Conservation (phyloP, 306 rosid species). For the Heteromeles arbutifolia region DNA sequence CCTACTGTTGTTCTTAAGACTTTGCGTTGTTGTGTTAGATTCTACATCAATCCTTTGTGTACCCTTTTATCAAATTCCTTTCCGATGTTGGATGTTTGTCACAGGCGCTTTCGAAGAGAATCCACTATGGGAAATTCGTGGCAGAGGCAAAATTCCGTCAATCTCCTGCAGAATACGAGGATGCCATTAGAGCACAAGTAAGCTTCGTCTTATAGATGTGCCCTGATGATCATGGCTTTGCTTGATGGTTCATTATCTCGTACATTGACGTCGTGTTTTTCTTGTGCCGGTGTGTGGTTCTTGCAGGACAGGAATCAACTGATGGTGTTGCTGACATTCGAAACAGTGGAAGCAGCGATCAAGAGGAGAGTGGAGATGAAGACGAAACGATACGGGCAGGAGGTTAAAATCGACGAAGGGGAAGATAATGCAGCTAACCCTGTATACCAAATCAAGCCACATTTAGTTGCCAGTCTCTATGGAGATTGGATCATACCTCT, state of each 20-base stretch:
- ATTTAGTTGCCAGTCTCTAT: conserved; percentile 34
- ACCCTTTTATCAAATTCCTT: not conserved
- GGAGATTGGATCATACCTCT: conserved; percentile 52
- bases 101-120: conserved; percentile 55
- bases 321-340: conserved; percentile 37
- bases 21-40: not conserved
- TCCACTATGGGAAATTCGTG: conserved; percentile 62
- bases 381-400: conserved; percentile 32
- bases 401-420: conserved; percentile 10
- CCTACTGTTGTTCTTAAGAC: not conserved
- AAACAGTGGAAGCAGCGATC: conserved; percentile 34
- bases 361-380: conserved; percentile 47
- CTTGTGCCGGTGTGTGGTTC: not conserved
- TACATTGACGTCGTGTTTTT: not conserved
- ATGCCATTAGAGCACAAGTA: conserved; percentile 41
- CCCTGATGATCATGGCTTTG: not conserved
- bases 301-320: conserved; percentile 34
- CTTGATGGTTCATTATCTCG: conserved; percentile 3
- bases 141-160: conserved; percentile 53
- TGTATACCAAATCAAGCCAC: conserved; percentile 40
- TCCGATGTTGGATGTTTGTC: not conserved
- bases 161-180: conserved; percentile 26
- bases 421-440: conserved; percentile 17
- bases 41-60: not conserved
- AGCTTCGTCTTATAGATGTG: not conserved